Base-by-base conservation (phyloP, 2,329 filamentous ascomycete species). In the Alternaria arborescens region DNA sequence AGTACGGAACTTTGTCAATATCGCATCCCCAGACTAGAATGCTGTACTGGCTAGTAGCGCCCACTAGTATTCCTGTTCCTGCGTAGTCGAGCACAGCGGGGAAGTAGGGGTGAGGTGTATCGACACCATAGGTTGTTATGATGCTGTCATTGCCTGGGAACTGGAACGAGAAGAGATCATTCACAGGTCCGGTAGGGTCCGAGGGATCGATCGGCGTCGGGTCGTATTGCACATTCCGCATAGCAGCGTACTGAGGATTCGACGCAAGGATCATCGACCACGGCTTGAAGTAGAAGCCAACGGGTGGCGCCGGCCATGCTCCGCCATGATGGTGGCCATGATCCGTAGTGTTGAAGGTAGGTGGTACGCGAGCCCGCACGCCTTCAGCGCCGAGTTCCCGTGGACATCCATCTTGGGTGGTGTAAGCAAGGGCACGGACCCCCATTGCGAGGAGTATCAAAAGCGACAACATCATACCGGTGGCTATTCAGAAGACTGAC, bases 101-200 rank as follows among this genome's bases (percentile, higher is more conserved):
- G 32, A 16, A 36, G 8, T 14, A 1, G 1, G 55, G 28, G 36
- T 60, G 28, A 6, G 63, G 63, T 0, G 65, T 66, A 26, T 66
- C 63, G 30, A 68, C 38, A 16, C 68, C 67, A 24, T 68, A 71
- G 2, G 55, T 55, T 2, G 68, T 68, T 22, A 46, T 52, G 12
- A 71, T 40, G 11, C 52, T 65, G 41, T 59, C 50, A 28, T 67
- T 68, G 24, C 32, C 43, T 8, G 57, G 62, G 5, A 68, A 36
- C 30, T 71, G 67, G 63, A 71, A 69, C 7, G 63, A 64, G 47
- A 58, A 61, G 18, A 71, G 61, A 28, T 68, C 67, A 22, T 71
- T 68, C 5, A 69, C 55, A 8, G 53, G 41, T 5, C 64, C 60
- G 10, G 20, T 44, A 2, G 60, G 11, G 3, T 36, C 32, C 5